Evolutionary conservation across 148 eudicot species (phyloP).

Genomic region (Rhododendron ovatum): DNA sequence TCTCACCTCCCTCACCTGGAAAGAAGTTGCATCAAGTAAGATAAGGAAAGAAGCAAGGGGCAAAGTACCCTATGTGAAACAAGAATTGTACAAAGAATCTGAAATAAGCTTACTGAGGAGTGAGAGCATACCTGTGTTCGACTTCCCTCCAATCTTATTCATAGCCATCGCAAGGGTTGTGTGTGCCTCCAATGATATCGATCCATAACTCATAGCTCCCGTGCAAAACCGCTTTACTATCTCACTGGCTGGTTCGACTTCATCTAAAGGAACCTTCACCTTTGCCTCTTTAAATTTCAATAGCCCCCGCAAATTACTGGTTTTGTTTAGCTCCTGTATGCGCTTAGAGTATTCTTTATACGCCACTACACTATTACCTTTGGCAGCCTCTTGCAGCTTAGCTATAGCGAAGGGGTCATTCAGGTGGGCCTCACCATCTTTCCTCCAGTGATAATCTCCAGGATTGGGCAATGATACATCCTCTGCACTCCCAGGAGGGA

Average conservation of each 20-base stretch:
- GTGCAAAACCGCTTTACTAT: slow-evolving; percentile 96
- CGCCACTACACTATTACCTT: slow-evolving; percentile 82
- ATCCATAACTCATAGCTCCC: slow-evolving; percentile 99
- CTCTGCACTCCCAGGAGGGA: slow-evolving; percentile 86
- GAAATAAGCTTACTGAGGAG: not conserved
- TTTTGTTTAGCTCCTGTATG: slow-evolving; percentile 76
- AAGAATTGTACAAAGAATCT: not conserved
- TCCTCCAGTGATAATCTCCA: slow-evolving; percentile 98
- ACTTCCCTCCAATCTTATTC: slow-evolving; percentile 95
- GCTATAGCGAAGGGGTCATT: slow-evolving; percentile 96
- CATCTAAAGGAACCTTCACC: slow-evolving; percentile 68
- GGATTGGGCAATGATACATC: slow-evolving; percentile 90
- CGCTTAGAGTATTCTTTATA: slow-evolving; percentile 89
- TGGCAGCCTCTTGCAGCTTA: slow-evolving; percentile 93
- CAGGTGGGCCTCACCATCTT: slow-evolving; percentile 87
- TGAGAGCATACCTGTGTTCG: slow-evolving; percentile 72
- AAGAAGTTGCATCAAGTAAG: slow-evolving; percentile 4
- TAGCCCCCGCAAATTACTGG: slow-evolving; percentile 86
- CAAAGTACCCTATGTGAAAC: not conserved
- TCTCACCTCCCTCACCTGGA: slow-evolving; percentile 98
- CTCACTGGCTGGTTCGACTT: slow-evolving; percentile 95
- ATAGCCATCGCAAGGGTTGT: slow-evolving; percentile 88
- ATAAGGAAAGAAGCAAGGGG: not conserved
- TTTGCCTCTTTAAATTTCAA: slow-evolving; percentile 69
- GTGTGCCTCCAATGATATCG: slow-evolving; percentile 96